Evolutionary conservation across 768 basidiomycete species (phyloP).

Genomic region (Udeniomyces megalosporus): DNA sequence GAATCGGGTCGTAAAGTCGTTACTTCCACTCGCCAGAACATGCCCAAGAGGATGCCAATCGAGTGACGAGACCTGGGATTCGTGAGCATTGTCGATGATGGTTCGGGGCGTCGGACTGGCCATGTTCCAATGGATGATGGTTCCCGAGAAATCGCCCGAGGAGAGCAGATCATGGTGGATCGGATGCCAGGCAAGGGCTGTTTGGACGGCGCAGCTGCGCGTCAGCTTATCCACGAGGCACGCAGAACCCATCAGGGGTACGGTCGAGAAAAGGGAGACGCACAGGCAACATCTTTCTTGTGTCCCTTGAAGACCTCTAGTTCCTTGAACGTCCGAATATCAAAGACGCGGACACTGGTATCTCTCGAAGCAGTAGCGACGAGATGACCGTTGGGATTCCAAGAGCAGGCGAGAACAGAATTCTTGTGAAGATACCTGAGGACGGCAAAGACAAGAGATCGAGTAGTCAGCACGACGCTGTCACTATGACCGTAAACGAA

Average conservation of each 20-base stretch:
- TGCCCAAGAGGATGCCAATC: constrained; percentile 92
- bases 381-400: constrained; percentile 88
- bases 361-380: constrained; percentile 91
- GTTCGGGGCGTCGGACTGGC: constrained; percentile 44
- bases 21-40: constrained; percentile 81
- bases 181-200: constrained; percentile 92
- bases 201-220: background rate
- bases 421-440: constrained; percentile 89
- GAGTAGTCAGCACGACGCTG: background rate
- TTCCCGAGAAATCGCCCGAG: constrained; percentile 85
- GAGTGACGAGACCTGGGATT: constrained; percentile 91
- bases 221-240: background rate
- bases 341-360: constrained; percentile 86
- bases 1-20: constrained; percentile 98
- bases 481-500: background rate
- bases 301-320: constrained; percentile 82
- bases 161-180: constrained; percentile 69
- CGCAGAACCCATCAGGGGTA: background rate
- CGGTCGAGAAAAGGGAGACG: constrained; percentile 23
- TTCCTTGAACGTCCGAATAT: constrained; percentile 96
- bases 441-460: background rate
- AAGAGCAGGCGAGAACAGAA: constrained; percentile 77
- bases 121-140: constrained; percentile 88
- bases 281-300: constrained; percentile 96
- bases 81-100: constrained; percentile 86